Conservation (phyloP, 2,329 filamentous ascomycete genomes). For the Didymella glomerata region DNA sequence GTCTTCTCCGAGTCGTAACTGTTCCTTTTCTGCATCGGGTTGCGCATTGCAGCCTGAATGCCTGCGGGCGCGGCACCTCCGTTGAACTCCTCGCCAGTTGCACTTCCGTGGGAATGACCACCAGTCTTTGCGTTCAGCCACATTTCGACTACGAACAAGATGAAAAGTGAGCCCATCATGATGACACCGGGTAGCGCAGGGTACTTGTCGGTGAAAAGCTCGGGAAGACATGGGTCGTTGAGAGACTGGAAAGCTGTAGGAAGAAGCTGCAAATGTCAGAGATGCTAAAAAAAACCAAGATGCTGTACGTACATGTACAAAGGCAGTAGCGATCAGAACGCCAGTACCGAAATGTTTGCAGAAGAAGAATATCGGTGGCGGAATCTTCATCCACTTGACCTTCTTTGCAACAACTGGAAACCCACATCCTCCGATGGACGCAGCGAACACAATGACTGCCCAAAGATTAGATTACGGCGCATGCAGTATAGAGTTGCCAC, state of each 20-base stretch:
- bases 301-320: slow-evolving; percentile 67
- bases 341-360: slow-evolving; percentile 74
- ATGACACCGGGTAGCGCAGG: slow-evolving; percentile 70
- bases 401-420: slow-evolving; percentile 58
- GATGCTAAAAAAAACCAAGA: neutral
- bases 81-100: slow-evolving; percentile 56
- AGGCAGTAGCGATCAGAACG: slow-evolving; percentile 85
- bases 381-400: slow-evolving; percentile 66
- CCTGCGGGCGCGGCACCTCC: slow-evolving; percentile 31
- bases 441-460: slow-evolving; percentile 50
- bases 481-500: slow-evolving; percentile 16
- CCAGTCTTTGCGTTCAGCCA: slow-evolving; percentile 68
- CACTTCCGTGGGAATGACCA: slow-evolving; percentile 66
- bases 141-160: slow-evolving; percentile 70
- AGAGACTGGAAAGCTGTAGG: slow-evolving; percentile 65
- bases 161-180: slow-evolving; percentile 70
- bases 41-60: slow-evolving; percentile 44
- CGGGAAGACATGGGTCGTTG: slow-evolving; percentile 62
- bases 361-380: slow-evolving; percentile 66
- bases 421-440: slow-evolving; percentile 49
- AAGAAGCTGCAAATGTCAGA: slow-evolving; percentile 54
- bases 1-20: slow-evolving; percentile 50
- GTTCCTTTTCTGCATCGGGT: slow-evolving; percentile 39
- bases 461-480: slow-evolving; percentile 23
- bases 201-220: slow-evolving; percentile 67